Base-by-base conservation (phyloP, 2,329 filamentous ascomycete species). In the Xylaria multiplex region DNA sequence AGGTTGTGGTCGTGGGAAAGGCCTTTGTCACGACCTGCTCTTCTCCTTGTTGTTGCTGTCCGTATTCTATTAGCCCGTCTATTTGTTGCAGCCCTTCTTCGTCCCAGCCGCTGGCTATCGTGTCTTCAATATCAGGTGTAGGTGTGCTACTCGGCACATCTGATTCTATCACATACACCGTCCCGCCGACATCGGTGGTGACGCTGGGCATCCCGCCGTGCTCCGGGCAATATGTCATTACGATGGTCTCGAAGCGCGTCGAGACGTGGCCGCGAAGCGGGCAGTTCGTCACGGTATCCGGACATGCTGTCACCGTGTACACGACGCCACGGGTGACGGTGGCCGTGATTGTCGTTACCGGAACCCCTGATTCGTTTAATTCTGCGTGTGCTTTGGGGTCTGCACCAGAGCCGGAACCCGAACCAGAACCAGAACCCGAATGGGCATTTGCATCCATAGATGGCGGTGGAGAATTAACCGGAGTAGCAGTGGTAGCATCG, bases 221-320 rank as follows among this genome's bases (percentile, higher is more conserved):
- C 6, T 61, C 70, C 0, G 71, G 65, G 32, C 73, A 75, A 57
- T 70, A 70, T 1, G 74, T 75, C 24, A 74, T 73, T 3, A 71
- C 45, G 45, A 71, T 45, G 4, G 68, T 68, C 30, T 71, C 67
- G 54, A 67, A 65, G 11, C 64, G 63, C 1, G 75, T 75, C 1
- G 60, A 22, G 11, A 71, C 57, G 11, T 69, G 63, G 32, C 54
- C 62, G 2, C 40, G 60, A 22, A 61, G 9, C 6, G 64, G 50
- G 46, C 71, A 72, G 59, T 65, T 24, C 1, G 13, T 16, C 19
- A 57, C 54, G 2, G 37, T 53, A 3, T 59, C 63, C 11, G 70
- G 49, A 48, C 71, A 63, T 35, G 54, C 52, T 6, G 67, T 66
- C 19, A 68, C 62, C 16, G 72, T 74, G 64, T 73, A 71, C 14